A percentile compares a stretch with the other conserved stretches of the same genome.
Evolutionary conservation across 1,284 basidiomycete genomes (phyloP).

Genomic region (Sanguinoderma infundibulare): DNA sequence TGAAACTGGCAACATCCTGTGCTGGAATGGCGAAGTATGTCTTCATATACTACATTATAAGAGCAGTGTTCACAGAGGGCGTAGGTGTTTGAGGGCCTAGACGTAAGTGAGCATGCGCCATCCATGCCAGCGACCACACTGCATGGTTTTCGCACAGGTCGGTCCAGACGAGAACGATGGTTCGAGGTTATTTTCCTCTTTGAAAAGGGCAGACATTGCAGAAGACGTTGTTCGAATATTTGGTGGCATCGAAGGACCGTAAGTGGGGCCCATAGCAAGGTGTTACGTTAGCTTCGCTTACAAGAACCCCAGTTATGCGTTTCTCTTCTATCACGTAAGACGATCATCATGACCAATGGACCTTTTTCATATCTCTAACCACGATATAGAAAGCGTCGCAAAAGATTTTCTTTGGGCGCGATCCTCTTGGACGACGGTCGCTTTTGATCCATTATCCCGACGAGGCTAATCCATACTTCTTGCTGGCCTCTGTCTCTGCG

Average conservation of each 20-base stretch:
- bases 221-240: slow-evolving; percentile 58
- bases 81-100: slow-evolving; percentile 79
- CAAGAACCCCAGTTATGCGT: slow-evolving; percentile 68
- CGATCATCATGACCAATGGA: not conserved
- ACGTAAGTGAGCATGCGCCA: slow-evolving; percentile 44
- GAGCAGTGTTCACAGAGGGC: not conserved
- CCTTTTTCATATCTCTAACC: not conserved
- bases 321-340: slow-evolving; percentile 79
- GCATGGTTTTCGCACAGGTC: slow-evolving; percentile 41
- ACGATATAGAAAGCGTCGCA: not conserved
- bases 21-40: slow-evolving; percentile 91
- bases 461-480: slow-evolving; percentile 49
- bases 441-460: slow-evolving; percentile 73
- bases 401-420: slow-evolving; percentile 60
- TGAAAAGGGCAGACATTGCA: slow-evolving; percentile 45
- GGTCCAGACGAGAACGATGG: slow-evolving; percentile 78
- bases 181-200: slow-evolving; percentile 58
- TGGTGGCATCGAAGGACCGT: slow-evolving; percentile 85
- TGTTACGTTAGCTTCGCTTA: not conserved
- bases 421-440: slow-evolving; percentile 91
- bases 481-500: slow-evolving; percentile 71
- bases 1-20: slow-evolving; percentile 64
- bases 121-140: not conserved
- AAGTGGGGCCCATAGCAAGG: slow-evolving; percentile 40
- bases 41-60: not conserved